Percentiles rank a stretch among this genome's conserved stretches.
Evolutionary conservation across 345 rosid genomes (phyloP).

Genomic region (Corchorus olitorius): DNA sequence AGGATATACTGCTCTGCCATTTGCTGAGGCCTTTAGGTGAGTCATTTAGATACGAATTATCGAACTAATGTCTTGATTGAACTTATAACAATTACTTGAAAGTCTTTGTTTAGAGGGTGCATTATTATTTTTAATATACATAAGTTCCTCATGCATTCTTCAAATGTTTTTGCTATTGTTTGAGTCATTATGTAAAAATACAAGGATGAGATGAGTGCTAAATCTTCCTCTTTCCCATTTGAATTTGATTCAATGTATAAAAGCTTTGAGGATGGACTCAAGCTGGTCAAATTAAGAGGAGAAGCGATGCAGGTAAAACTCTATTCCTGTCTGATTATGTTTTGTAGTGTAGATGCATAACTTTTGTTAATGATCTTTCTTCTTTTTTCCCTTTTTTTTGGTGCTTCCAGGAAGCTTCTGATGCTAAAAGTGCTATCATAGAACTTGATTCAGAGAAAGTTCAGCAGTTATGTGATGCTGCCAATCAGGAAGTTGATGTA

Average conservation of each 20-base stretch:
- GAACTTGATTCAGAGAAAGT: slow-evolving; percentile 88
- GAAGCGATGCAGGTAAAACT: slow-evolving; percentile 92
- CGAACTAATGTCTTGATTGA: not conserved
- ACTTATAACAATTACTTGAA: not conserved
- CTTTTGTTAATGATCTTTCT: slow-evolving; percentile 13
- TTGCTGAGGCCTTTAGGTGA: slow-evolving; percentile 95
- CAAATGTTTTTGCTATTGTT: not conserved
- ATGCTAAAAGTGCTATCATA: slow-evolving; percentile 85
- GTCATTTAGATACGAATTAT: slow-evolving; percentile 5
- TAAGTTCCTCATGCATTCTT: not conserved
- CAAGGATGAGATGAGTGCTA: not conserved
- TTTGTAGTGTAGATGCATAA: not conserved
- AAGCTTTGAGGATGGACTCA: slow-evolving; percentile 97
- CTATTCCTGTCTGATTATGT: slow-evolving; percentile 6
- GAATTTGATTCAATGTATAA: slow-evolving; percentile 21
- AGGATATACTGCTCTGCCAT: slow-evolving; percentile 95
- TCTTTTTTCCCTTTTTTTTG: not conserved
- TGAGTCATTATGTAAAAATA: not conserved
- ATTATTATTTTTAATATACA: not conserved
- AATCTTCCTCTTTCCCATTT: slow-evolving; percentile 20
- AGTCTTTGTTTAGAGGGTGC: not conserved
- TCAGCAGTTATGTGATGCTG: slow-evolving; percentile 88
- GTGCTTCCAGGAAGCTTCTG: slow-evolving; percentile 81
- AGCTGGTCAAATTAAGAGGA: slow-evolving; percentile 92
- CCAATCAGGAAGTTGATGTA: slow-evolving; percentile 84